Evolutionary conservation across 2,329 filamentous ascomycete species (phyloP).

Genomic region (Colletotrichum melonis): DNA sequence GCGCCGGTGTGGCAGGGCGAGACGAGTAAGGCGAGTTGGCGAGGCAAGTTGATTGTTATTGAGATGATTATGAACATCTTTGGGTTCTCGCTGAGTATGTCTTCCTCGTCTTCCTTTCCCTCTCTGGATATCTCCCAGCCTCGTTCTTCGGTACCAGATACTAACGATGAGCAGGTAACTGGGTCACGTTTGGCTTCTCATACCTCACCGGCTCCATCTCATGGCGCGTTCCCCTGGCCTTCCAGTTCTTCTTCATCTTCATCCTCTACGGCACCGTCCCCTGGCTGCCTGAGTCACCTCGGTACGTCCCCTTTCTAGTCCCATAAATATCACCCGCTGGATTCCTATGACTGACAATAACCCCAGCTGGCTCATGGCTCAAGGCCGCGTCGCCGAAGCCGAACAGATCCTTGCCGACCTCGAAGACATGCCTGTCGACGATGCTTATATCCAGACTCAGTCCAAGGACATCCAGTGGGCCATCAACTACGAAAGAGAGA

Average conservation of each 20-base stretch:
- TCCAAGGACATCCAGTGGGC: conserved; percentile 45
- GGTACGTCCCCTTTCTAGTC: conserved; percentile 31
- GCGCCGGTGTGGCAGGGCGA: conserved; percentile 52
- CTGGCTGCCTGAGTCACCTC: conserved; percentile 46
- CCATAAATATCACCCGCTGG: background rate
- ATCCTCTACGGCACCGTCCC: conserved; percentile 44
- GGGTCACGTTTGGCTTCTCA: conserved; percentile 51
- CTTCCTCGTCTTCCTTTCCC: background rate
- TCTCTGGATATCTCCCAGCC: too few relatives aligned
- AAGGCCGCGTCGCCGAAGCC: conserved; percentile 41
- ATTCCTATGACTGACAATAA: background rate
- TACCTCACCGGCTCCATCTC: conserved; percentile 45
- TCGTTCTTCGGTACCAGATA: too few relatives aligned
- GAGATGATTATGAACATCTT: conserved; percentile 47
- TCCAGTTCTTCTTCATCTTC: conserved; percentile 55
- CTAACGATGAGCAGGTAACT: conserved; percentile 43
- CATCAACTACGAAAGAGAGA: conserved; percentile 48
- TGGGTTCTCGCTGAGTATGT: conserved; percentile 42
- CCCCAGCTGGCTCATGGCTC: conserved; percentile 42
- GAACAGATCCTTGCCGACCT: conserved; percentile 44
- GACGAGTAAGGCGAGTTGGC: conserved; percentile 45
- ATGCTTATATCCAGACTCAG: conserved; percentile 41
- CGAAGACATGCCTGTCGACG: conserved; percentile 38
- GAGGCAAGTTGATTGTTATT: conserved; percentile 46
- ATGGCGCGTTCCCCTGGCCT: conserved; percentile 56